These are phyloP conservation scores for Trichoderma gamsii DNA, from an alignment of 495 filamentous ascomycete species.

Conservation along the genomic window DNA sequence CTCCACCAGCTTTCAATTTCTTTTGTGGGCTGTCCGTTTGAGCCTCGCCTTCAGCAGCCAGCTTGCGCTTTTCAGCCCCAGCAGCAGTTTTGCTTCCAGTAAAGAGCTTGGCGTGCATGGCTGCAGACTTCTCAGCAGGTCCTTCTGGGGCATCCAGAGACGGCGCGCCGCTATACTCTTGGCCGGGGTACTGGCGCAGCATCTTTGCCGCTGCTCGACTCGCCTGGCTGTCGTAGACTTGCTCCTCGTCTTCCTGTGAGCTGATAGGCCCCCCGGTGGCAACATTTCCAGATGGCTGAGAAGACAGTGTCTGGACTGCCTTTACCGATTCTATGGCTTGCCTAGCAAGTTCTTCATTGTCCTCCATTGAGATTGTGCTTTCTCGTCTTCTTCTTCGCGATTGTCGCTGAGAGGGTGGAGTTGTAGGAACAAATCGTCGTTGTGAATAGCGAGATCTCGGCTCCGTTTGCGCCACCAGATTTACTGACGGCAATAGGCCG, in stretches of 20 bases:
- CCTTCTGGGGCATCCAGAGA: conserved; percentile 37
- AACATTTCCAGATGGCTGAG: conserved; percentile 22
- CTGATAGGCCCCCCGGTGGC: not conserved
- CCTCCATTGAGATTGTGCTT: conserved; percentile 82
- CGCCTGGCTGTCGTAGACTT: conserved; percentile 44
- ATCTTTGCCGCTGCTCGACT: conserved; percentile 51
- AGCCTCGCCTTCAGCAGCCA: conserved; percentile 32
- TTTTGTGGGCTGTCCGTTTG: conserved; percentile 42
- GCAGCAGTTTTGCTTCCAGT: conserved; percentile 55
- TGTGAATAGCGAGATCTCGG: conserved; percentile 36
- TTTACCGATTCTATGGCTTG: conserved; percentile 46
- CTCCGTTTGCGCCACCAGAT: conserved; percentile 52
- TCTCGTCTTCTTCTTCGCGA: conserved; percentile 45
- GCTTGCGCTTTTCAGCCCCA: conserved; percentile 55
- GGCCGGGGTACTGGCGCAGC: conserved; percentile 46
- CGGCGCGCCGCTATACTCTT: conserved; percentile 26
- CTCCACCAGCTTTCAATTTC: conserved; percentile 49
- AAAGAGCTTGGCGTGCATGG: conserved; percentile 63
- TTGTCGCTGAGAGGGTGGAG: conserved; percentile 27
- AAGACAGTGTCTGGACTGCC: conserved; percentile 35
- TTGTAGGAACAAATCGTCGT: conserved; percentile 25
- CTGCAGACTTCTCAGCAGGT: conserved; percentile 39
- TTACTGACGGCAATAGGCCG: conserved; percentile 47
- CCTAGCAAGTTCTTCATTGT: conserved; percentile 56
- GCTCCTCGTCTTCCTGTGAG: conserved; percentile 29